These are phyloP conservation scores for Rhododendron ovatum DNA, from an alignment of 148 eudicot species.

Conservation along the genomic window DNA sequence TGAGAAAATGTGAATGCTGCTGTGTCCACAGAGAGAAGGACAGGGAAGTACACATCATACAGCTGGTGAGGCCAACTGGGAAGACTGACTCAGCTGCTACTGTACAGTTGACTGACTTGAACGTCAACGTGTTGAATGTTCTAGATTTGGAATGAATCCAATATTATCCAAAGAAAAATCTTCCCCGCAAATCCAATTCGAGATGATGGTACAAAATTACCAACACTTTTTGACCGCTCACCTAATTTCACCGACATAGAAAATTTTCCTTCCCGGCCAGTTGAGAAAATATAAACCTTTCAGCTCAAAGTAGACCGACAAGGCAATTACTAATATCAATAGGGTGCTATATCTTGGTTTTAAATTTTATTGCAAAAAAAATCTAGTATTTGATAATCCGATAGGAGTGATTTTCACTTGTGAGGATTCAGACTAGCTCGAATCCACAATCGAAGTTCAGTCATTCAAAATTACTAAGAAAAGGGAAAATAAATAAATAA, in stretches of 20 bases:
- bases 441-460: too few relatives aligned
- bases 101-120: slow-evolving; percentile 15
- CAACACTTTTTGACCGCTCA: too few relatives aligned
- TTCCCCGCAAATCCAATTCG: not conserved
- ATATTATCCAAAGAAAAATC: not conserved
- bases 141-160: not conserved
- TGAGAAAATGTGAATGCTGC: too few relatives aligned
- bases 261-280: not conserved
- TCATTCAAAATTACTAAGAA: too few relatives aligned
- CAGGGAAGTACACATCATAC: not conserved
- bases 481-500: too few relatives aligned
- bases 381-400: too few relatives aligned
- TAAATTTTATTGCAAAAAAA: too few relatives aligned
- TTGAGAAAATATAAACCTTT: not conserved
- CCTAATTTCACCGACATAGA: too few relatives aligned
- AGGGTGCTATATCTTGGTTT: too few relatives aligned
- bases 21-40: too few relatives aligned
- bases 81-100: not conserved
- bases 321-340: not conserved
- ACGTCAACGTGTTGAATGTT: slow-evolving; percentile 13
- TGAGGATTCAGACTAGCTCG: too few relatives aligned
- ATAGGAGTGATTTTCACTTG: too few relatives aligned
- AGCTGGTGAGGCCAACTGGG: slow-evolving; percentile 16
- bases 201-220: not conserved
- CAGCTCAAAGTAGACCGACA: not conserved